Base-by-base conservation (phyloP, 345 rosid genomes). In the Hibiscus trionum region DNA sequence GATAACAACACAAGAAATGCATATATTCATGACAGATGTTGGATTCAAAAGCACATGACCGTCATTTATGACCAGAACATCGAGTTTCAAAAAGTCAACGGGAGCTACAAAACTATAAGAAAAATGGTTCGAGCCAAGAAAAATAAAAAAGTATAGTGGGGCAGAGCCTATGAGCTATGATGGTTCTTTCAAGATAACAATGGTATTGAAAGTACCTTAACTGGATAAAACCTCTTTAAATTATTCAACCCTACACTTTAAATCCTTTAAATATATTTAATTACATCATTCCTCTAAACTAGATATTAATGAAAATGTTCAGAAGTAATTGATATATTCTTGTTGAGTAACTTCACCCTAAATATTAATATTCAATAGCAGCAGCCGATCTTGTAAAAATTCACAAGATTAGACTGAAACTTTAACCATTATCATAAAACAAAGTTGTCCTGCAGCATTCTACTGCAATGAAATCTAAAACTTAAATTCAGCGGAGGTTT, bases 1-100 rank as follows among this genome's bases (percentile, higher is more conserved):
- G 62, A 52, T 3, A 29, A 44, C 33, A 29, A 27, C 46, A 52
- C 66, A 39, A 57, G 35, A 71, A 31, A 59, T 42, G 67, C 58
- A 59, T 21, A 59, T 44, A 60, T 24, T 71, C 46, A 19, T 57
- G 33, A 31, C 19, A 6, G 26, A 4, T 14, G 19, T 69, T 53
- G 50, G 19, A 70, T 55, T 31, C 49, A 71, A 69, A 69, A 53
- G 39, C 61, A 67, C 14, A 66, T 26, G 42, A 67, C 24, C 8
- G 7, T 27, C 9, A 47, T 66, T 9, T 8, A 49, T 14, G 7
- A 66, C 56, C 37, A 26, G 33, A 46, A 46, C 6, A 46, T 49
- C 29, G 39, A 27, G 37, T 10, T 26, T 49, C 58, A 67, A 50
- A 26, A 49, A 16, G 42, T 47, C 14, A 17, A 12, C 3, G 4